Conservation (phyloP, 1,139 yeast genomes). For the Candida tropicalis region DNA sequence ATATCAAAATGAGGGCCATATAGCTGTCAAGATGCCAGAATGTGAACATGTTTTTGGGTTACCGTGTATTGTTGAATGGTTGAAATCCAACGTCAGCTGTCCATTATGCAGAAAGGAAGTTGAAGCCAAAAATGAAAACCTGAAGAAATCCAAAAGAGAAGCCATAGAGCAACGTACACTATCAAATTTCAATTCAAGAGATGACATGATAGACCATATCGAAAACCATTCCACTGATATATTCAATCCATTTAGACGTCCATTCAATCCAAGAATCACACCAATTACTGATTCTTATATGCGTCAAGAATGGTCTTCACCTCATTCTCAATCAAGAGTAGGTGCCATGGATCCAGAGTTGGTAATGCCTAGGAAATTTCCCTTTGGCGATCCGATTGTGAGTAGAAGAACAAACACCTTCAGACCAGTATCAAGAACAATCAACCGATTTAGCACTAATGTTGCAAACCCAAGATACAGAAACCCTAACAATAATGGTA, state of each 20-base stretch:
- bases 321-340: constrained; percentile 19
- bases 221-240: constrained; percentile 39
- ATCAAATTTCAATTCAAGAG: constrained; percentile 20
- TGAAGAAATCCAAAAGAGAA: constrained; percentile 20
- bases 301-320: constrained; percentile 42
- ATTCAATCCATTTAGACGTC: constrained; percentile 41
- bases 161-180: constrained; percentile 18
- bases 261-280: constrained; percentile 40
- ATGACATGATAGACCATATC: constrained; percentile 28
- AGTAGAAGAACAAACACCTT: constrained; percentile 9
- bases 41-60: constrained; percentile 48
- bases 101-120: constrained; percentile 51
- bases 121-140: constrained; percentile 29
- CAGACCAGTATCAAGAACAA: constrained; percentile 2
- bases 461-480: constrained; percentile 2
- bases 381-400: constrained; percentile 26
- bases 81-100: constrained; percentile 43
- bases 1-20: constrained; percentile 29
- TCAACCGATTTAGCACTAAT: not conserved
- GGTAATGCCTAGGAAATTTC: constrained; percentile 36
- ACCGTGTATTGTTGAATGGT: constrained; percentile 48
- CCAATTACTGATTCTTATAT: constrained; percentile 46
- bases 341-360: constrained; percentile 28
- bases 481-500: not conserved
- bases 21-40: constrained; percentile 47